Base-by-base conservation (phyloP, 768 basidiomycete genomes). In the Pholiota molesta region DNA sequence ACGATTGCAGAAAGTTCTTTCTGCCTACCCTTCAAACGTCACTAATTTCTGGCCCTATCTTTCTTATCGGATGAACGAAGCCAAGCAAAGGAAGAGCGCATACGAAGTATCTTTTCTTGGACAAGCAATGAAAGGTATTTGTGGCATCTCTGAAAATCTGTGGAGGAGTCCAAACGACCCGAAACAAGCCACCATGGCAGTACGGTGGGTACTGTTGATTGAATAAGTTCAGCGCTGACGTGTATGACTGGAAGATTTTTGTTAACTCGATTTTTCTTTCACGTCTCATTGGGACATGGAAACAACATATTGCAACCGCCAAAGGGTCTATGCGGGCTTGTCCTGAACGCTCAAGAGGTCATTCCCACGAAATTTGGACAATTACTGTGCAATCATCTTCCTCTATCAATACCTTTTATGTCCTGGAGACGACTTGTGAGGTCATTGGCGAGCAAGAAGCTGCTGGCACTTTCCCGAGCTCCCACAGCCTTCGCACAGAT, bases 11-110 rank as follows among this genome's bases (percentile, higher is more conserved):
- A 37, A 63, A 0, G 55, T 86, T 7, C 62, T 84, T 52, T 61
- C 73, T 49, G 69, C 71, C 11, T 74, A 83, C 65, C 72, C 81
- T 16, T 72, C 61, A 21, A 79, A 76, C 17, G 86, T 80, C 73
- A 84, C 80, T 0, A 86, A 92, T 64, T 77, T 88, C 69, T 93
- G 91, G 91, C 89, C 90, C 7, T 92, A 92, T 70, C 78, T 91
- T 35, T 73, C 72, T 28, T 67, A 75, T 21, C 83, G 90, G n/a
- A 67, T 77, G 60, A 63, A 67, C 13, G 88, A 91, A 69, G 66
- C 71, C 1, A 42, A 61, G 0, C 60, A 57, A 17, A 77, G 83
- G 42, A 79, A 74, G 57, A 59, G 60, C 3, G 64, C 66, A n/a
- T 89, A 84, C 67, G 64, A 73, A 9, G 59, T 61, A 11, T 86